Evolutionary conservation across 768 basidiomycete genomes (phyloP).

Genomic region (Hydnomerulius pinastri): DNA sequence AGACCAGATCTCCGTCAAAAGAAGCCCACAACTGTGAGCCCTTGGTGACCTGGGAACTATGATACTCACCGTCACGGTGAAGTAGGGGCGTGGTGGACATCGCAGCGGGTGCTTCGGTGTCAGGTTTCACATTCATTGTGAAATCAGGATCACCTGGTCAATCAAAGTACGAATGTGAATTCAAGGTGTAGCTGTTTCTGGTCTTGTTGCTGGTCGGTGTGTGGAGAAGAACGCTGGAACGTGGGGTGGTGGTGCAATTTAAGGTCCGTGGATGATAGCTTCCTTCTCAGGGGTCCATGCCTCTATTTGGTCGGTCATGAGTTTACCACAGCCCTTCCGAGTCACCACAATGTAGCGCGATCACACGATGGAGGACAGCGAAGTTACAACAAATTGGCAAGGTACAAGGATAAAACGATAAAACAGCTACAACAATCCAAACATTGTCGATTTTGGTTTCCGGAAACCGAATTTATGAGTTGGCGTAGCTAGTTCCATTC

Average conservation of each 20-base stretch:
- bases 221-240: constrained; percentile 6
- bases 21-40: not conserved
- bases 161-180: not conserved
- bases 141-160: not conserved
- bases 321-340: too few relatives aligned
- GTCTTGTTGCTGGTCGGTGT: not conserved
- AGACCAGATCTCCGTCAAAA: not conserved
- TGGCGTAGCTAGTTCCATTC: constrained; percentile 50
- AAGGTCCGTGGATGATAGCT: not conserved
- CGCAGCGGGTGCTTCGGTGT: not conserved
- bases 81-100: constrained; percentile 22
- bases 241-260: not conserved
- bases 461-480: constrained; percentile 1
- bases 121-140: constrained; percentile 11
- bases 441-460: not conserved
- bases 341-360: too few relatives aligned
- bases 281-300: not conserved
- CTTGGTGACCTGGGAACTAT: not conserved
- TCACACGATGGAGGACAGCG: too few relatives aligned
- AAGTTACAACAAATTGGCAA: too few relatives aligned
- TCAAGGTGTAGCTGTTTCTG: not conserved
- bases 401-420: too few relatives aligned
- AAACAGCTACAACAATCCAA: too few relatives aligned
- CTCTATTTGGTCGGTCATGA: not conserved
- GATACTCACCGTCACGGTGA: constrained; percentile 9